phyloP scores from a whole-genome alignment of 2,329 filamentous ascomycete species.

The Ascochyta rabiei region DNA sequence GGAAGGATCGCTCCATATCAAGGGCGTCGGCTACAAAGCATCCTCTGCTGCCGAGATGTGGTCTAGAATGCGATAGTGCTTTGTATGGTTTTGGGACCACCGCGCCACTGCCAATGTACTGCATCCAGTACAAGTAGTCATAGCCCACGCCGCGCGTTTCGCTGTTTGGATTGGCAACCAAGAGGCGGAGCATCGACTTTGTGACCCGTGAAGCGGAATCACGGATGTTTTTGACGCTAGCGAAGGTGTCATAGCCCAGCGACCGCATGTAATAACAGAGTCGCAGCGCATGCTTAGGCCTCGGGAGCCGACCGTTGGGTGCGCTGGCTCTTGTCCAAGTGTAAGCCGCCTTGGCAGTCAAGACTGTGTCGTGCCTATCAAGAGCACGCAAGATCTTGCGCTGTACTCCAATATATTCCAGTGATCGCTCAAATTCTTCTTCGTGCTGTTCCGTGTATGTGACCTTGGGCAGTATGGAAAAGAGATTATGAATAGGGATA shows the following conservation, averaged over 20 bases:
- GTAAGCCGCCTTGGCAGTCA: constrained; percentile 18
- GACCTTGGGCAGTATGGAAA: constrained; percentile 16
- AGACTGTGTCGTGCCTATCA: constrained; percentile 17
- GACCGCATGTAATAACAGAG: constrained; percentile 44
- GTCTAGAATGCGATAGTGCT: background rate
- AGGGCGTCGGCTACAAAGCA: background rate
- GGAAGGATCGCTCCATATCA: background rate
- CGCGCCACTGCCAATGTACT: constrained; percentile 14
- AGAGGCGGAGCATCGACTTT: constrained; percentile 12
- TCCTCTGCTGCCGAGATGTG: background rate
- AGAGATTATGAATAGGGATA: constrained; percentile 7
- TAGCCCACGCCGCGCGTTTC: background rate
- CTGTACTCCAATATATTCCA: constrained; percentile 28
- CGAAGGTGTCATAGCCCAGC: constrained; percentile 30
- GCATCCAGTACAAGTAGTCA: constrained; percentile 30
- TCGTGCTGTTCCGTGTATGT: constrained; percentile 27
- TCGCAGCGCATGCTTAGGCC: constrained; percentile 26
- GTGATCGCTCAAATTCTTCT: constrained; percentile 15
- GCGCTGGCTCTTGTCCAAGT: constrained; percentile 23
- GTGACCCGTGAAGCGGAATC: background rate
- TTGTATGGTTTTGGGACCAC: background rate
- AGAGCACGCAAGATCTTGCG: constrained; percentile 21
- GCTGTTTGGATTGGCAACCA: constrained; percentile 17
- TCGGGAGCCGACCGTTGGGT: background rate
- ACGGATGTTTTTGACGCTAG: constrained; percentile 3